Conservation (phyloP, 805 yeast genomes). For the Candida coquimbonensis region DNA sequence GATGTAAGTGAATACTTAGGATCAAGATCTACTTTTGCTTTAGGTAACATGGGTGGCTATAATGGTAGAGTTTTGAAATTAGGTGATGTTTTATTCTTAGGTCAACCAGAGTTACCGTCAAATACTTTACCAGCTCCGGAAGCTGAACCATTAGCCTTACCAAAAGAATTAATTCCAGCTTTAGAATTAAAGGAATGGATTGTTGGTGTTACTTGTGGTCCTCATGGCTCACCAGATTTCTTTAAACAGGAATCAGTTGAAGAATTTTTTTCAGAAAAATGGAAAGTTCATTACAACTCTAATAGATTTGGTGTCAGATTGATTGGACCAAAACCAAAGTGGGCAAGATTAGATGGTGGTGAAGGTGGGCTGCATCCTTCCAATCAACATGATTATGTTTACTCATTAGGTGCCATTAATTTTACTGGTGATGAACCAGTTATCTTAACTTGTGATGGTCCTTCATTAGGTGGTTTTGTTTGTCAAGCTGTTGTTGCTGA, state of each 20-base stretch:
- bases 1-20: slow-evolving; percentile 93
- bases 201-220: slow-evolving; percentile 94
- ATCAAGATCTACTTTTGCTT: slow-evolving; percentile 92
- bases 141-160: slow-evolving; percentile 53
- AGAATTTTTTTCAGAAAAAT: slow-evolving; percentile 66
- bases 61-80: slow-evolving; percentile 87
- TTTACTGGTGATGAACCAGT: slow-evolving; percentile 99
- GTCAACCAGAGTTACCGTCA: slow-evolving; percentile 63
- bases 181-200: slow-evolving; percentile 47
- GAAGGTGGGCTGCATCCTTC: slow-evolving; percentile 98
- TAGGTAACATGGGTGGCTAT: slow-evolving; percentile 88
- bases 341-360: slow-evolving; percentile 97
- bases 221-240: slow-evolving; percentile 96
- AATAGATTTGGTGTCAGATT: slow-evolving; percentile 94
- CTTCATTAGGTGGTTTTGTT: slow-evolving; percentile 95
- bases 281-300: slow-evolving; percentile 97
- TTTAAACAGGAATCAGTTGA: slow-evolving; percentile 68
- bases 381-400: slow-evolving; percentile 96
- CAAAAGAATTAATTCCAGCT: slow-evolving; percentile 34
- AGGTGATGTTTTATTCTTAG: slow-evolving; percentile 87
- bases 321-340: slow-evolving; percentile 90
- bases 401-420: slow-evolving; percentile 92
- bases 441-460: slow-evolving; percentile 94
- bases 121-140: slow-evolving; percentile 70
- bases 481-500: slow-evolving; percentile 94